Evolutionary conservation across 176 grass and related monocot species (phyloP).

Genomic region (Aegilops tauschii): DNA sequence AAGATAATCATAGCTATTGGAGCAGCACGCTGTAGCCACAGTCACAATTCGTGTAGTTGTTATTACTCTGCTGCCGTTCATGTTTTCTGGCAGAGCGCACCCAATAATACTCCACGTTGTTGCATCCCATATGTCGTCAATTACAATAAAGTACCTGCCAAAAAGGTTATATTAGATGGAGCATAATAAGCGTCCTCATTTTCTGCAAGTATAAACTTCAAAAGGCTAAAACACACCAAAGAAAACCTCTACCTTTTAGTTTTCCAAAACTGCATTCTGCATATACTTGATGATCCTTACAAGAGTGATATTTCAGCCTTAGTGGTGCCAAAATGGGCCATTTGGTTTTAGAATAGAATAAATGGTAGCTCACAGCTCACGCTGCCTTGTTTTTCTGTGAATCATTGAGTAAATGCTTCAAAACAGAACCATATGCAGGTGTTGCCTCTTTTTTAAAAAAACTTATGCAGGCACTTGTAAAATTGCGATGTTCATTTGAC

Average conservation of each 20-base stretch:
- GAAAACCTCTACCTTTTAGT: background rate
- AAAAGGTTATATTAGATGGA: background rate
- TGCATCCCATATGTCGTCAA: background rate
- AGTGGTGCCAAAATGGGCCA: background rate
- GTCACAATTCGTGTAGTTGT: background rate
- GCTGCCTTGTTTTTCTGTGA: background rate
- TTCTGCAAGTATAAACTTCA: background rate
- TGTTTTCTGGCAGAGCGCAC: background rate
- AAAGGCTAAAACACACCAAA: background rate
- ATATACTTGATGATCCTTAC: background rate
- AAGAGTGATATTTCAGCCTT: background rate
- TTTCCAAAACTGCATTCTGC: background rate
- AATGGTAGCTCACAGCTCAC: background rate
- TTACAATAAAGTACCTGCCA: background rate
- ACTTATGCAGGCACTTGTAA: background rate
- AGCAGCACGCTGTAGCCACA: background rate
- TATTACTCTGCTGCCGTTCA: background rate
- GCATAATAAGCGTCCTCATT: background rate
- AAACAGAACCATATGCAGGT: too few relatives aligned
- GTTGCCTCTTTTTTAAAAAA: too few relatives aligned
- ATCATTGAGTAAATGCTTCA: too few relatives aligned
- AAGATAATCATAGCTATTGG: background rate
- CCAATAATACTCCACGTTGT: background rate
- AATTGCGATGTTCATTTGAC: background rate
- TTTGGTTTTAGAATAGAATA: background rate